phyloP scores from a whole-genome alignment of 176 grass and related monocot genomes.

The Lolium perenne region DNA sequence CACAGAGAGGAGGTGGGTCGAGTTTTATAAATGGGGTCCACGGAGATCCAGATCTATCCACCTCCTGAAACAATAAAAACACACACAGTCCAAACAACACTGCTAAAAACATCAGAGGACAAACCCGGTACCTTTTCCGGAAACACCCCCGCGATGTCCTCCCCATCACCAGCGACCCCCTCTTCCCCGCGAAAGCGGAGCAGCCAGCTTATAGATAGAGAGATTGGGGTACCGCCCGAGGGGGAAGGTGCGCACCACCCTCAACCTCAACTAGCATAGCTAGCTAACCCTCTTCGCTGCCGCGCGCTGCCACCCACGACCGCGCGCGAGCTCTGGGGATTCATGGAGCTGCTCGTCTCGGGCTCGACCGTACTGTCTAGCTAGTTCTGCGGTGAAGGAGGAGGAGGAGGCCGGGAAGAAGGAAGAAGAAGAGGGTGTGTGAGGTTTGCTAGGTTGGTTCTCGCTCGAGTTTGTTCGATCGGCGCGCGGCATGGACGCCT shows the following conservation, averaged over 20 bases:
- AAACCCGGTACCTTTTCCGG: not conserved
- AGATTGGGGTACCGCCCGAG: slow-evolving; percentile 52
- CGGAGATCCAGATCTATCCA: slow-evolving; percentile 58
- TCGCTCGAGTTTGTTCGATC: no score
- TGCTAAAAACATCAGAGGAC: not conserved
- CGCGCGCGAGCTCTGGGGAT: not conserved
- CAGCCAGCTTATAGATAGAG: slow-evolving; percentile 31
- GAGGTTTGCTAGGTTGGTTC: not conserved
- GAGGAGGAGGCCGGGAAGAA: not conserved
- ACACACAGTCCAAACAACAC: not conserved
- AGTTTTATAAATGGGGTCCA: slow-evolving; percentile 41
- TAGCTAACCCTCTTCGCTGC: slow-evolving; percentile 22
- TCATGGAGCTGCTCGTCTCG: slow-evolving; percentile 41
- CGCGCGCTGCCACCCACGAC: slow-evolving; percentile 30
- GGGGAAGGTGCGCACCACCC: slow-evolving; percentile 49
- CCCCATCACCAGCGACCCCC: not conserved
- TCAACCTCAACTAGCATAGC: not conserved
- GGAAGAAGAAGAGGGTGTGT: not conserved
- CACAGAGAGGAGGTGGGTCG: slow-evolving; percentile 22
- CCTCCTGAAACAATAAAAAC: slow-evolving; percentile 17
- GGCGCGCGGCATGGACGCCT: slow-evolving; percentile 71
- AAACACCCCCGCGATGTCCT: not conserved
- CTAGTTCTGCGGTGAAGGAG: not conserved
- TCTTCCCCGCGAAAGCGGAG: slow-evolving; percentile 17
- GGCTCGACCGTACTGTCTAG: not conserved